Conservation (phyloP, 2,329 filamentous ascomycete genomes). For the Penicillium sp. region DNA sequence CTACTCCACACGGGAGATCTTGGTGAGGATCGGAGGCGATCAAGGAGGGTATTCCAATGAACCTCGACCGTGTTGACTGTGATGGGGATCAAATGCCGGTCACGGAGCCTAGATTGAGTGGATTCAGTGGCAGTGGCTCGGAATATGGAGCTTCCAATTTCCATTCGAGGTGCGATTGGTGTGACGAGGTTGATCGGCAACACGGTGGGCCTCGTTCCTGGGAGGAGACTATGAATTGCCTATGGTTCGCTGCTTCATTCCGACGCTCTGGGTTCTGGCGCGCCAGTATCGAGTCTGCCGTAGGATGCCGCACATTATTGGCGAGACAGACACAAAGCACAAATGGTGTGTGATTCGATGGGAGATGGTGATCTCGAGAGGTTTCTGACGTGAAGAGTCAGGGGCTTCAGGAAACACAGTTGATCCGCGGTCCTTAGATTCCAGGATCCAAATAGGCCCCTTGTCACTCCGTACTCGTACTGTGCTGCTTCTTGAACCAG, state of each 20-base stretch:
- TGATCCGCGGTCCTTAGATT: background rate
- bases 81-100: constrained; percentile 5
- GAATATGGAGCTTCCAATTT: constrained; percentile 23
- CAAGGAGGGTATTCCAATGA: background rate
- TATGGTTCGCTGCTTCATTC: constrained; percentile 9
- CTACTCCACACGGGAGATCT: background rate
- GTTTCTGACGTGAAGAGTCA: background rate
- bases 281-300: background rate
- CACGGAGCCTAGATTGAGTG: background rate
- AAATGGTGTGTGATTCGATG: background rate
- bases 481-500: no score
- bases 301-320: background rate
- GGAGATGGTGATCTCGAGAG: background rate
- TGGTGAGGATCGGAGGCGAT: background rate
- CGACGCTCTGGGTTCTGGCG: constrained; percentile 1
- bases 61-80: no score
- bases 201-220: constrained; percentile 13
- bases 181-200: constrained; percentile 20
- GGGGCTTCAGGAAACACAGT: background rate
- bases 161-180: constrained; percentile 17
- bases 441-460: background rate
- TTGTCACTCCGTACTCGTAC: background rate
- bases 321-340: background rate
- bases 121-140: constrained; percentile 7
- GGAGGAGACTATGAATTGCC: constrained; percentile 15